Evolutionary conservation across 108 stramenopile genomes (phyloP), one percentile per base, ranked within the genome.

Genomic region (Nannochloropsis oceanica): DNA sequence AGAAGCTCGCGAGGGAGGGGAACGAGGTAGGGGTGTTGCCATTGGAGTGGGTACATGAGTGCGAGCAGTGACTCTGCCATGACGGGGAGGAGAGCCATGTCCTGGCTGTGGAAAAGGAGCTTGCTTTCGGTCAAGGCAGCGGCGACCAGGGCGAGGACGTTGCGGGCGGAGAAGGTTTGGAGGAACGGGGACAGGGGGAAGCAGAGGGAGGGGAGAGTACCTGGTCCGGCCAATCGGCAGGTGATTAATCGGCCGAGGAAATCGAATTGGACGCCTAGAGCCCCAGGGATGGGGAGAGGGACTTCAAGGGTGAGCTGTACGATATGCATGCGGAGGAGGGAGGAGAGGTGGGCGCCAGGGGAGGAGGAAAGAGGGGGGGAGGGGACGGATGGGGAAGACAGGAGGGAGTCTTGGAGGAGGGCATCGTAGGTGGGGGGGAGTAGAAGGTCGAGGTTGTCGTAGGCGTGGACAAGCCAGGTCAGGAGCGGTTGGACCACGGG

Each of bases 21-120:
- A 13, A 84, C 84, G 80, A 88, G 81, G 79, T 88, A 88, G 83
- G 87, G 84, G 73, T 88, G 84, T 25, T 84, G 84, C 87, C 87
- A 88, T 84, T 88, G 87, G 26, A 88, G 24, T 0, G 87, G 87
- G 59, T 88, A 88, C 46, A 85, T 84, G 81, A 88, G 87, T 43
- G 87, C 80, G 82, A 88, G 84, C 80, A 85, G 80, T 0, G 84
- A 84, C 81, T 88, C 87, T 50, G 87, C 87, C 81, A 88, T 84
- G 13, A 84, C 87, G 9, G 87, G 84, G 34, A 88, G 81, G 42
- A 88, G 46, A 12, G 87, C 84, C 25, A 84, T 81, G 42, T 85
- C 81, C 13, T 80, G 42, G 46, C 84, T 84, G 82, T 88, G 87
- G 34, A 88, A 84, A 34, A 88, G 84, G 79, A 88, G 82, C 43